Evolutionary conservation across 495 filamentous ascomycete species (phyloP), one percentile per base, ranked within the genome.

Genomic region (Trichocladium uniseriatum): DNA sequence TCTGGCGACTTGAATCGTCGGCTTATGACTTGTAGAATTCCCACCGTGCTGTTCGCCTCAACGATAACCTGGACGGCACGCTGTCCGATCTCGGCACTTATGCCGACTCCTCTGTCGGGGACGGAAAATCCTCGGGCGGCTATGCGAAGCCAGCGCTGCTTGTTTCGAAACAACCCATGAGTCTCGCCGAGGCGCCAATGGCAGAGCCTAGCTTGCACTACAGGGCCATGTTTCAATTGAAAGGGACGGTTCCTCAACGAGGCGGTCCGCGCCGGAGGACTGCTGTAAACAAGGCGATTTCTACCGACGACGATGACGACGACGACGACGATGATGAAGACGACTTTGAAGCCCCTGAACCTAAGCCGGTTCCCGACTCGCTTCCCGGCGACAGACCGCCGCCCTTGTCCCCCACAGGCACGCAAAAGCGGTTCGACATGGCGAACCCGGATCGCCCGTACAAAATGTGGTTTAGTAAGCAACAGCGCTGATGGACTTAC

Each of bases 61-160:
- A 59, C 29, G 56, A 61, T 43, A 66, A 63, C 28, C 27, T 54
- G 14, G 60, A 63, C 20, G 60, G 60, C 16, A 61, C 60, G 0
- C 40, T 63, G 28, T 48, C 58, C n/a, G 48, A 56, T 13, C 40
- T 61, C 6, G 55, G 60, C 5, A 37, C 36, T 1, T 63, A 56
- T 22, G 39, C 39, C 4, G 28, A 45, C n/a, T 38, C 50, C 7
- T 7, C 6, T 1, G 11, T 6, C 6, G 57, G 51, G 0, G 40
- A 54, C n/a, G 47, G 51, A 14, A 48, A 35, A 14, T 28, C 3
- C 2, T 24, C 32, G 1, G 49, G 55, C 4, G 55, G 52, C 8
- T 39, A 15, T 18, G n/a, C 45, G 0, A 59, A 55, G 11, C 53
- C 37, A 5, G 18, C 44, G 5, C 29, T 59, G 13, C 31, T 62